Base-by-base conservation (phyloP, 2,329 filamentous ascomycete genomes). In the Decorospora gaudefroyi region DNA sequence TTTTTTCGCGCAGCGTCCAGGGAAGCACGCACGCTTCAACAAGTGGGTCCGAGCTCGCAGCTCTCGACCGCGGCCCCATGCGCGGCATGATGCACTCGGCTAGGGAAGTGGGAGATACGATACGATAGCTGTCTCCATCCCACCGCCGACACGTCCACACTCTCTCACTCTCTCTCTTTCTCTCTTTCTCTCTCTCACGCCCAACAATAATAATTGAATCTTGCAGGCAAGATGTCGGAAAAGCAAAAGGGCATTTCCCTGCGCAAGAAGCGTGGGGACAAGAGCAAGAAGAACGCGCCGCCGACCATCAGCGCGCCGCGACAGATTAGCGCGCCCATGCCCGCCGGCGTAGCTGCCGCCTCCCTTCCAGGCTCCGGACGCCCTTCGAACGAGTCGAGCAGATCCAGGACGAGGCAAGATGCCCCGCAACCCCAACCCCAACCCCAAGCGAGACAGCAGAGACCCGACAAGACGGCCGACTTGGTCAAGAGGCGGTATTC, bases 401-500 rank as follows among this genome's bases (percentile, higher is more conserved):
- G 65, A 8, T 67, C 69, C 43, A 64, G 70, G 29, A 59, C 43
- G 32, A 65, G 56, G 60, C 46, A 39, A 16, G 55, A 59, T 46
- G 56, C 22, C 3, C 52, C 64, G 17, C 69, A n/a, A n/a, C n/a
- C n/a, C n/a, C n/a, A n/a, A n/a, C 22, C n/a, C 9, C 33, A 70
- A 15, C 12, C 28, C 25, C 72, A 76, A 55, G 7, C 13, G 12
- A 67, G 73, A 40, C 69, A 72, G 26, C 72, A 73, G 50, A 65
- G 72, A 43, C 74, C 72, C 41, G 68, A 69, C 35, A 78, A 81
- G 59, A 85, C 84, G 28, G 82, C 83, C 12, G 92, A 99, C 69
- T 78, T 97, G 40, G 91, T 99, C 46, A 97, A 97, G 75, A 82
- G 90, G 59, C 80, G 93, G 59, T 99, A 97, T 72, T 97, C 93